These are phyloP conservation scores for Paralagenidium karlingii DNA, from an alignment of 352 stramenopile species.

Conservation along the genomic window DNA sequence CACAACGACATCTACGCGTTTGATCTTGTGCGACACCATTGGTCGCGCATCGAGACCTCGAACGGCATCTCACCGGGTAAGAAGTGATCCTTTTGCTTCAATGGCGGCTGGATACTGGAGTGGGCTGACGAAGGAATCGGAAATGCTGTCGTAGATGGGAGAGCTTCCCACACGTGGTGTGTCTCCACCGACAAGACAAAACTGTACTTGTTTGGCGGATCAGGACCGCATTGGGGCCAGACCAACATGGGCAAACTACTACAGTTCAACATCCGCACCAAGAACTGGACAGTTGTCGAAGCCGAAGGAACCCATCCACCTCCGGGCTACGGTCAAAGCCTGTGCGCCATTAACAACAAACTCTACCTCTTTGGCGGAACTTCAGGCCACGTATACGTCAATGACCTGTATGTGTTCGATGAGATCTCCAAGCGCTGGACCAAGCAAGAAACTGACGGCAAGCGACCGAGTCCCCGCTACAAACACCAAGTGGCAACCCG, in stretches of 20 bases:
- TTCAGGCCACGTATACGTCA: slow-evolving; percentile 71
- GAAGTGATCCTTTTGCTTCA: not conserved
- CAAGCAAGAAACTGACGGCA: slow-evolving; percentile 49
- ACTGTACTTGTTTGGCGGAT: slow-evolving; percentile 68
- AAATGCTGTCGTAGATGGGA: slow-evolving; percentile 21
- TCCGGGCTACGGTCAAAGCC: slow-evolving; percentile 60
- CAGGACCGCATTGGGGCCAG: slow-evolving; percentile 67
- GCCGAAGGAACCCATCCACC: slow-evolving; percentile 45
- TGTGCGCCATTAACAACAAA: slow-evolving; percentile 68
- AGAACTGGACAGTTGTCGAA: slow-evolving; percentile 74
- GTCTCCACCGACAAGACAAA: slow-evolving; percentile 59
- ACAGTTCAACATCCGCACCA: slow-evolving; percentile 60
- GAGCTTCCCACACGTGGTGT: slow-evolving; percentile 66
- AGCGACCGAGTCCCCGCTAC: slow-evolving; percentile 60
- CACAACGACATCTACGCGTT: slow-evolving; percentile 80
- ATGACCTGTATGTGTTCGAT: slow-evolving; percentile 76
- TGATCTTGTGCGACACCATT: slow-evolving; percentile 66
- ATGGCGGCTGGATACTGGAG: not conserved
- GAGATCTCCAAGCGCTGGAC: slow-evolving; percentile 56
- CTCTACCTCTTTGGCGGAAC: slow-evolving; percentile 75
- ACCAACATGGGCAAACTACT: slow-evolving; percentile 82
- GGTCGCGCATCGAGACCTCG: slow-evolving; percentile 56
- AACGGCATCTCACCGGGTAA: slow-evolving; percentile 61
- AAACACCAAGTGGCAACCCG: slow-evolving; percentile 68
- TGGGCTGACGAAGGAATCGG: not conserved